Base-by-base conservation (phyloP, 164 flowering plant genomes). In the Vitis rotundifolia region DNA sequence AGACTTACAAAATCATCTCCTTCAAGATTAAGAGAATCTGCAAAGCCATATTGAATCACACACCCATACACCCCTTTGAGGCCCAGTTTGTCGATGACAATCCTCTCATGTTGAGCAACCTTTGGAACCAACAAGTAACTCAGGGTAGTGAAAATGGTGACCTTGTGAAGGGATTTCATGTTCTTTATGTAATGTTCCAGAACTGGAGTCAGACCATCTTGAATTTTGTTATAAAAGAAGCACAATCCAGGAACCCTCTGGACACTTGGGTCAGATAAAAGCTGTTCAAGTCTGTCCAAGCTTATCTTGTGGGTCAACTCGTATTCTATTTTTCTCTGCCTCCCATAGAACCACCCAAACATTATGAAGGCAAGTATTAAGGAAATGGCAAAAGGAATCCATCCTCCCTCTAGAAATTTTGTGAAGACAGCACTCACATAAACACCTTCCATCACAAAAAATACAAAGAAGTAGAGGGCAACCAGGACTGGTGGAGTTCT, bases 351-450 rank as follows among this genome's bases (percentile, higher is more conserved):
- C 97, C 97, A 92, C 13, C 87, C 89, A 71, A 89, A 92, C 97
- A 92, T 92, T 22, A 90, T 81, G 65, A 89, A 75, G 19, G 92
- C 90, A 31, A 92, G 92, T 66, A 89, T 68, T 26, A 89, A 49
- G 13, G 96, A 89, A 60, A 92, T 90, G 76, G 90, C 97, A 61
- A 92, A 89, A n/a, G 96, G 94, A 22, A 90, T 76, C 96, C 96
- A 92, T 62, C 97, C 96, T 55, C 97, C 96, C 73, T 92, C 88
- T 0, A 76, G 84, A 60, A 92, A 75, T 74, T 92, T 92, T 48
- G 90, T 88, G 71, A 73, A 74, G 54, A 90, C 88, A 1, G 96
- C 88, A 80, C 88, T 88, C 28, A 88, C 92, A 70, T 92, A 92
- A 11, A 81, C 86, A 14, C 89, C 86, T 81, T 92, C 97, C 84